phyloP scores from a whole-genome alignment of 306 rosid genomes.

The Erythrophleum fordii region DNA sequence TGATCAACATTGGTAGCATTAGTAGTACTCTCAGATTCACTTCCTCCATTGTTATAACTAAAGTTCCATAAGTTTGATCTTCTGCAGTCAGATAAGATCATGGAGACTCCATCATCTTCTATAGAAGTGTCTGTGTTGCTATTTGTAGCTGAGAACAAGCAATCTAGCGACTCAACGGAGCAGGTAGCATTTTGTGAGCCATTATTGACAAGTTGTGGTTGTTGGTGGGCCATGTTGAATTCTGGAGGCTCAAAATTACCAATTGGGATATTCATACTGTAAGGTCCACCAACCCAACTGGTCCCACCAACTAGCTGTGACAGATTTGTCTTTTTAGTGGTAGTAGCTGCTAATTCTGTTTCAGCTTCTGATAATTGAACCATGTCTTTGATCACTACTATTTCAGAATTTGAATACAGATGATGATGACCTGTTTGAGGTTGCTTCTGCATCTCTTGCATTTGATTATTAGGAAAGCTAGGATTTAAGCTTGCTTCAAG shows the following conservation, averaged over 20 bases:
- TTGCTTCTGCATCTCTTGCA: slow-evolving; percentile 48
- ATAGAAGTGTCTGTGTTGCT: slow-evolving; percentile 46
- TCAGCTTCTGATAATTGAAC: slow-evolving; percentile 22
- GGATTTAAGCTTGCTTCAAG: slow-evolving; percentile 56
- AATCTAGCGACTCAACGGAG: slow-evolving; percentile 54
- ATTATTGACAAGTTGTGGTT: slow-evolving; percentile 32
- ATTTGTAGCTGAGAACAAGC: slow-evolving; percentile 47
- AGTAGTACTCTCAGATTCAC: slow-evolving; percentile 55
- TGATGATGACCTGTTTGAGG: slow-evolving; percentile 19
- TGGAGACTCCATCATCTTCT: slow-evolving; percentile 67
- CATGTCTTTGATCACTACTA: slow-evolving; percentile 18
- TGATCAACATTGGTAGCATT: slow-evolving; percentile 45
- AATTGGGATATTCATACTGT: slow-evolving; percentile 24
- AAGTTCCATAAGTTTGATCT: slow-evolving; percentile 59
- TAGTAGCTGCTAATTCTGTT: background rate
- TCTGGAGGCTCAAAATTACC: slow-evolving; percentile 40
- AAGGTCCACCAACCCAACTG: slow-evolving; percentile 41
- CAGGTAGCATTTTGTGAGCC: slow-evolving; percentile 35
- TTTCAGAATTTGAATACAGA: slow-evolving; percentile 35
- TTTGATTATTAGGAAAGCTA: slow-evolving; percentile 37
- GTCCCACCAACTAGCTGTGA: slow-evolving; percentile 41
- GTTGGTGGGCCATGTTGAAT: slow-evolving; percentile 52
- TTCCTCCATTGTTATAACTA: slow-evolving; percentile 37
- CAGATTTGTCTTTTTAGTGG: slow-evolving; percentile 34
- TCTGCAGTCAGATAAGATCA: slow-evolving; percentile 64